Conservation (phyloP, 306 rosid genomes). For the Quercus ilex region DNA sequence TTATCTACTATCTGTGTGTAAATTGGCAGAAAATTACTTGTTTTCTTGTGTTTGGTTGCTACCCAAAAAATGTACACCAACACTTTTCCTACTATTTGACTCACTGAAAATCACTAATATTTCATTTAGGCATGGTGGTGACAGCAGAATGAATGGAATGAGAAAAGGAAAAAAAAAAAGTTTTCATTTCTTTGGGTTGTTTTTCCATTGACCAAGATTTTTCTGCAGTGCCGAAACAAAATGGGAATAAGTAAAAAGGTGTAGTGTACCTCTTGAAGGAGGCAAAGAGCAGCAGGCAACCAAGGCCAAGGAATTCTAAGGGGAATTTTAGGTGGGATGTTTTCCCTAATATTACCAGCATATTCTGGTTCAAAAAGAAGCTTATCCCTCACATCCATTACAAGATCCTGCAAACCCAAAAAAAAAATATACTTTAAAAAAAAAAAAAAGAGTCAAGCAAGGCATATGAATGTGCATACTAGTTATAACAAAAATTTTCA, state of each 20-base stretch:
- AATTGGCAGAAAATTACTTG: neutral
- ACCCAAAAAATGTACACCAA: too few relatives aligned
- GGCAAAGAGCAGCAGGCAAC: constrained; percentile 91
- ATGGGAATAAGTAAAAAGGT: too few relatives aligned
- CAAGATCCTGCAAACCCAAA: constrained; percentile 58
- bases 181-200: too few relatives aligned
- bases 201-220: too few relatives aligned
- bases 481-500: neutral
- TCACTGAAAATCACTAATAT: too few relatives aligned
- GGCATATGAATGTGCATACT: neutral
- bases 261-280: constrained; percentile 83
- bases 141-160: too few relatives aligned
- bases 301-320: constrained; percentile 83
- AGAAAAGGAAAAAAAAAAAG: too few relatives aligned
- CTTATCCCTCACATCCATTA: constrained; percentile 92
- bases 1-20: neutral
- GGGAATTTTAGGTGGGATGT: constrained; percentile 78
- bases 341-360: constrained; percentile 82
- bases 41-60: too few relatives aligned
- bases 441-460: constrained; percentile 1
- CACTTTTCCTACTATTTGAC: too few relatives aligned
- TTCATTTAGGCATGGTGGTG: too few relatives aligned
- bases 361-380: constrained; percentile 95
- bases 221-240: too few relatives aligned
- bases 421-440: constrained; percentile 5